Evolutionary conservation across 805 yeast species (phyloP).

Genomic region (Yamadazyma nakazawae): DNA sequence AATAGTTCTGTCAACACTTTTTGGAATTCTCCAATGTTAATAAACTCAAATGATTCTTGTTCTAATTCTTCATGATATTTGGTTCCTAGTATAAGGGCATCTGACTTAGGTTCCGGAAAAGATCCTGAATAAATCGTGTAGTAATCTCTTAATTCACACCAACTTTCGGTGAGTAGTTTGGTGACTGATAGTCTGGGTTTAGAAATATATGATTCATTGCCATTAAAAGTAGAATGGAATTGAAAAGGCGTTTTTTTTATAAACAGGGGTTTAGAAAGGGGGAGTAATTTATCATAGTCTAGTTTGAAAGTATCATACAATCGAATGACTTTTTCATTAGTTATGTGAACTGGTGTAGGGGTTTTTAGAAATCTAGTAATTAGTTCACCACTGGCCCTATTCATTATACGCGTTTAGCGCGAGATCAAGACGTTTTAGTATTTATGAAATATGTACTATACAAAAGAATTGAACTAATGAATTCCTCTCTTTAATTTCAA

Average conservation of each 20-base stretch:
- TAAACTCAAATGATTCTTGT: constrained; percentile 38
- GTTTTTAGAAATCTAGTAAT: constrained; percentile 2
- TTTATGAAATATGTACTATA: constrained; percentile 1
- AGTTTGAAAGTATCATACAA: constrained; percentile 11
- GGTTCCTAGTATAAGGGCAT: constrained; percentile 46
- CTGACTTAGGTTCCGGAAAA: constrained; percentile 23
- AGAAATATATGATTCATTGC: constrained; percentile 19
- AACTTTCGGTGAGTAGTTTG: constrained; percentile 50
- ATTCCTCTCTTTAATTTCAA: constrained; percentile 45
- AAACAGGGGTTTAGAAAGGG: constrained; percentile 14
- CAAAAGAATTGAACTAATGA: constrained; percentile 20
- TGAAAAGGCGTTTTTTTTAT: constrained; percentile 21
- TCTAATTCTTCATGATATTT: constrained; percentile 49
- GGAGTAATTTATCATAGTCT: constrained; percentile 10
- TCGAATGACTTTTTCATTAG: constrained; percentile 10
- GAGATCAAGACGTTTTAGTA: background rate
- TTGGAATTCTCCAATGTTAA: constrained; percentile 17
- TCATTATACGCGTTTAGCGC: background rate
- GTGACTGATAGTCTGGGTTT: constrained; percentile 55
- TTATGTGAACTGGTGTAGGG: background rate
- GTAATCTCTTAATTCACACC: constrained; percentile 66
- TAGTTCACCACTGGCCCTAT: constrained; percentile 1
- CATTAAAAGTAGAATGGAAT: constrained; percentile 24
- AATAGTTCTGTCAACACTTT: constrained; percentile 7
- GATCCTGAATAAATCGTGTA: constrained; percentile 51